Base-by-base conservation (phyloP, 176 grass and related monocot species). In the Zea luxurians region DNA sequence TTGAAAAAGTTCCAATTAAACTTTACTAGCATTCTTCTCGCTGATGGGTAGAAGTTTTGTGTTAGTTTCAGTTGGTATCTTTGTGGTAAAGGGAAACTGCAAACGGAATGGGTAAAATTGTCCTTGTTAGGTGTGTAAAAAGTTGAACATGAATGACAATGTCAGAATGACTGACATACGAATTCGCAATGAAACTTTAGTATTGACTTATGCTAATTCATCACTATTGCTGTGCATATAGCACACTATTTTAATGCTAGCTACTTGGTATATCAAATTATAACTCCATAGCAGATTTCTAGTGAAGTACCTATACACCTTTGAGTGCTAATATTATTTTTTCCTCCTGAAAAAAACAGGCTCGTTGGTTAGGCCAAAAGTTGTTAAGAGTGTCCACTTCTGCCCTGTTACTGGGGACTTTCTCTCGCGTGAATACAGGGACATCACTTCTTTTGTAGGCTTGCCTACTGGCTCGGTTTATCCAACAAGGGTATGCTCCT, bases 351-450 rank as follows among this genome's bases (percentile, higher is more conserved):
- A 13, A 74, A 63, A 73, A 79, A 75, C 68, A 99, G 96, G 96
- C 16, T 99, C 96, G 0, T 80, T 99, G 53, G 96, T 99, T 17
- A 87, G 92, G 80, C 92, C 96, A 1, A 99, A 99, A 77, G 96
- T 99, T 74, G 90, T 99, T n/a, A 99, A 93, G 86, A 99, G 96
- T 64, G 86, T 95, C 65, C 96, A 95, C 79, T 99, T 89, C 77
- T 99, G 96, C 78, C 88, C 96, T 77, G 78, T 76, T 12, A 95
- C 92, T 44, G 75, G 66, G 50, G 57, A 37, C 35, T 87, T 86
- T 71, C 87, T 87, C 20, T 85, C 92, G 36, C 85, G 92, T 52
- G 96, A 99, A 84, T 99, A 99, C 66, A 94, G 96, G 76, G 92
- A 99, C 71, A 99, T 99, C 73, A 95, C 96, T 43, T 92, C 92